Conservation (phyloP, 2,329 filamentous ascomycete species). For the Colletotrichum tofieldiae region DNA sequence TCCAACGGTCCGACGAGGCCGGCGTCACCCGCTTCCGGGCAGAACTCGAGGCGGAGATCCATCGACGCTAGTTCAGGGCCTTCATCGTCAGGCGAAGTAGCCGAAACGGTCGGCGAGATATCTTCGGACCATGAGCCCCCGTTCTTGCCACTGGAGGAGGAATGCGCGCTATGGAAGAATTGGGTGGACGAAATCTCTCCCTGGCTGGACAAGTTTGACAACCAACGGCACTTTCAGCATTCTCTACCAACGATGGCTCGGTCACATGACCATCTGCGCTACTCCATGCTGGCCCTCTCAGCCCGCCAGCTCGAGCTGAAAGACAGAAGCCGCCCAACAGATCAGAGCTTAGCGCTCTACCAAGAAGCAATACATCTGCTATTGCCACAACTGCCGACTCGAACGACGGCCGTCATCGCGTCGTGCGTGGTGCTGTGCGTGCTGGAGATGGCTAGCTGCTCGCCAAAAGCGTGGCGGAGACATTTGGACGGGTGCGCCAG, state of each 20-base stretch:
- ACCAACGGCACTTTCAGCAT: slow-evolving; percentile 66
- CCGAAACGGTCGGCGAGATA: slow-evolving; percentile 17
- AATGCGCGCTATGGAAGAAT: slow-evolving; percentile 57
- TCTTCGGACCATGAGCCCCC: slow-evolving; percentile 41
- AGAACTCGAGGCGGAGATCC: slow-evolving; percentile 21
- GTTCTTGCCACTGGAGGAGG: slow-evolving; percentile 48
- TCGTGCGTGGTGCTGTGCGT: slow-evolving; percentile 58
- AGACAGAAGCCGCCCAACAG: slow-evolving; percentile 58
- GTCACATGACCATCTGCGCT: slow-evolving; percentile 63
- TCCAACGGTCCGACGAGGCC: slow-evolving; percentile 55
- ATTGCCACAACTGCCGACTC: slow-evolving; percentile 52
- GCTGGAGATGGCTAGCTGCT: slow-evolving; percentile 60
- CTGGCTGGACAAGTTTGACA: slow-evolving; percentile 73
- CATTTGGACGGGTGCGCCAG: slow-evolving; percentile 73
- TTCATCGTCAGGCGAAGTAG: slow-evolving; percentile 20
- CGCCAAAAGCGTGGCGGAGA: slow-evolving; percentile 65
- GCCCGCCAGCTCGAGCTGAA: slow-evolving; percentile 68
- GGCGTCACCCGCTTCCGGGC: slow-evolving; percentile 23
- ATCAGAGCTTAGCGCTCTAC: slow-evolving; percentile 69
- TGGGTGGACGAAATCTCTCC: slow-evolving; percentile 60
- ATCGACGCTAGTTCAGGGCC: slow-evolving; percentile 22
- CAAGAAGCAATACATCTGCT: slow-evolving; percentile 67
- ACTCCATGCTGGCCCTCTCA: slow-evolving; percentile 69
- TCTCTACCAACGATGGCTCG: slow-evolving; percentile 66
- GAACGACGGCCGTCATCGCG: slow-evolving; percentile 53